Conservation (phyloP, 129 eudicot species). For the sunflower (Helianthus annuus) region DNA sequence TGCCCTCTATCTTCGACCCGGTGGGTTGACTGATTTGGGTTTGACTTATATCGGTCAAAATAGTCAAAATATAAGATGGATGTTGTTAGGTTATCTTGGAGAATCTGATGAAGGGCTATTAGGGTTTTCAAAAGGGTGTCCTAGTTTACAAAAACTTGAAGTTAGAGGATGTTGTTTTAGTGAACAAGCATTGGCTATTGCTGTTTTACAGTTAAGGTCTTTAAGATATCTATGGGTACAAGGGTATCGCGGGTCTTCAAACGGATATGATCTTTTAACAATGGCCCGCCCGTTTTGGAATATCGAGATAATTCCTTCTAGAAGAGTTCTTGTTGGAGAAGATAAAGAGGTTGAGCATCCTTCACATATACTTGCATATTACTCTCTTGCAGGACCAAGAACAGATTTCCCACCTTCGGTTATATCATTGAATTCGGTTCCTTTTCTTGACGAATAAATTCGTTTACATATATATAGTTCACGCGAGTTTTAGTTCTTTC, state of each 20-base stretch:
- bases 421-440: conserved; percentile 42
- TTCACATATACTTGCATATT: conserved; percentile 82
- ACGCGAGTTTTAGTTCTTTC: neutral
- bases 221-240: conserved; percentile 85
- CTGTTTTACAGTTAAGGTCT: conserved; percentile 51
- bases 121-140: conserved; percentile 73
- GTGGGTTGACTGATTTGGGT: conserved; percentile 71
- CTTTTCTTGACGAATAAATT: conserved; percentile 20
- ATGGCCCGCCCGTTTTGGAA: conserved; percentile 92
- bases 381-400: conserved; percentile 88
- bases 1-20: conserved; percentile 71
- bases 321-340: conserved; percentile 47
- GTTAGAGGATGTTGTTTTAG: conserved; percentile 75
- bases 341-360: conserved; percentile 54
- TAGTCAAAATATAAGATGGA: conserved; percentile 69
- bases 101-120: conserved; percentile 73
- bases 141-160: conserved; percentile 70
- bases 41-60: conserved; percentile 61
- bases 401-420: conserved; percentile 72
- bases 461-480: conserved; percentile 21
- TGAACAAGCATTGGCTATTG: conserved; percentile 68
- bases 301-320: conserved; percentile 78
- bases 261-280: conserved; percentile 49
- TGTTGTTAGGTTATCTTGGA: conserved; percentile 78
- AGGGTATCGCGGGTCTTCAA: conserved; percentile 59